phyloP scores from a whole-genome alignment of 163 green algal species.

The Prototheca wickerhamii region DNA sequence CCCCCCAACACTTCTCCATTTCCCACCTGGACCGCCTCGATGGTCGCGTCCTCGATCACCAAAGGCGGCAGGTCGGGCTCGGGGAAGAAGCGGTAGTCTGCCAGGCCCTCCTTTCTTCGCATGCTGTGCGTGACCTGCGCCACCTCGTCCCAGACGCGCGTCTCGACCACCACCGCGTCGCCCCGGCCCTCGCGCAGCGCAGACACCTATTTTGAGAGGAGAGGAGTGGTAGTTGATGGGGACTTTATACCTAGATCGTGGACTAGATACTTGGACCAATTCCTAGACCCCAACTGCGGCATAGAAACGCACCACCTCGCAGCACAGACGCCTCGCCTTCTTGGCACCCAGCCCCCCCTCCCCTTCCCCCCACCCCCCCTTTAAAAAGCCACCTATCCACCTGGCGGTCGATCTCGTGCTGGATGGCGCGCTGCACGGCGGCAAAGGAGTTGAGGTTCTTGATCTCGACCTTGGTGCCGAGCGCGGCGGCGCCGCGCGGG shows the following conservation, averaged over 20 bases:
- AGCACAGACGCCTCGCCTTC: not conserved
- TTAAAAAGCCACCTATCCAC: conserved; percentile 16
- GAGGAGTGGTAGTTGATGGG: no score
- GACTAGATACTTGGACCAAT: no score
- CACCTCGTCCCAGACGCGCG: conserved; percentile 88
- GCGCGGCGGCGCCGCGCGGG: conserved; percentile 35
- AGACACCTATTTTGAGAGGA: conserved; percentile 39
- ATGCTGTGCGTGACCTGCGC: conserved; percentile 66
- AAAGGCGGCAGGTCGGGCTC: conserved; percentile 89
- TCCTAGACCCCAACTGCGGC: no score
- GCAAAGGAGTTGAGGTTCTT: conserved; percentile 99
- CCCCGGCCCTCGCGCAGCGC: conserved; percentile 51
- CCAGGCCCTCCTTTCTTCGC: conserved; percentile 90
- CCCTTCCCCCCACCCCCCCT: not conserved
- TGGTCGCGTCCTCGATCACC: conserved; percentile 45
- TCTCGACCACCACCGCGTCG: conserved; percentile 84
- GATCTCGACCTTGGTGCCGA: conserved; percentile 95
- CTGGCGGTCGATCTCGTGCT: conserved; percentile 83
- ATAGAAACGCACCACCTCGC: no score
- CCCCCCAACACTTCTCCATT: no score
- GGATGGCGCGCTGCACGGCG: conserved; percentile 85
- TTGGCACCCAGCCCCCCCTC: not conserved
- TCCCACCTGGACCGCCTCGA: conserved; percentile 55
- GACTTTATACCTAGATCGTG: no score
- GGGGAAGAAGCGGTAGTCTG: conserved; percentile 94